Evolutionary conservation across 352 stramenopile genomes (phyloP).

Genomic region (Globisporangium echinulatum): DNA sequence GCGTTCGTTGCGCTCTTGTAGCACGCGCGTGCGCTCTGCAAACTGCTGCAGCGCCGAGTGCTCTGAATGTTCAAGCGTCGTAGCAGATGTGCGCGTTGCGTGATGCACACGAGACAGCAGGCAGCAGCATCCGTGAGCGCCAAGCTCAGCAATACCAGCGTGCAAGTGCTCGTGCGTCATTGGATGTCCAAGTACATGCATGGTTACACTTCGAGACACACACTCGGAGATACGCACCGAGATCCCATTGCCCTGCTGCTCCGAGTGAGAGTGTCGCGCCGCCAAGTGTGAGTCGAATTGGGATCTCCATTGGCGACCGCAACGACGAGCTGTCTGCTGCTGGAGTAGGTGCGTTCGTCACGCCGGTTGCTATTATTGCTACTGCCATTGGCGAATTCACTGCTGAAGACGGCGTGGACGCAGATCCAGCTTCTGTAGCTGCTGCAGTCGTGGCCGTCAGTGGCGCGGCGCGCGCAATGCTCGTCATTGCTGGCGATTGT

Average conservation of each 20-base stretch:
- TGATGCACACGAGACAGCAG: background rate
- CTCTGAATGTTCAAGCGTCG: slow-evolving; percentile 19
- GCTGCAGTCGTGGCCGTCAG: background rate
- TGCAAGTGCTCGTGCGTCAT: too few relatives aligned
- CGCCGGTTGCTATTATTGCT: slow-evolving; percentile 2
- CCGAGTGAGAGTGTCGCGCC: slow-evolving; percentile 39
- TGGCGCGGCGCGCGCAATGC: background rate
- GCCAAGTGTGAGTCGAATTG: slow-evolving; percentile 54
- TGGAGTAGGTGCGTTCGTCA: background rate
- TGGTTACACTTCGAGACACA: background rate
- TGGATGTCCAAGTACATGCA: too few relatives aligned
- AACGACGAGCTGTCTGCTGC: slow-evolving; percentile 8
- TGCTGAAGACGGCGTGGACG: background rate
- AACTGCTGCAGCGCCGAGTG: slow-evolving; percentile 45
- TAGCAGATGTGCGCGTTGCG: background rate
- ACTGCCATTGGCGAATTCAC: slow-evolving; percentile 2
- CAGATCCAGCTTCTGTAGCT: background rate
- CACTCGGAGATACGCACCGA: slow-evolving; percentile 29
- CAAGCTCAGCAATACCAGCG: background rate
- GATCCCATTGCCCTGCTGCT: slow-evolving; percentile 44
- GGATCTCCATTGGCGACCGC: slow-evolving; percentile 33
- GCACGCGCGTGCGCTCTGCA: slow-evolving; percentile 19
- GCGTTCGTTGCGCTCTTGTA: slow-evolving; percentile 36
- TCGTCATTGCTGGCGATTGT: background rate
- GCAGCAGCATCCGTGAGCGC: background rate